Percentiles rank a stretch among this genome's conserved stretches.
Evolutionary conservation across 2,329 filamentous ascomycete species (phyloP).

Genomic region (Tolypocladium cylindrosporum): DNA sequence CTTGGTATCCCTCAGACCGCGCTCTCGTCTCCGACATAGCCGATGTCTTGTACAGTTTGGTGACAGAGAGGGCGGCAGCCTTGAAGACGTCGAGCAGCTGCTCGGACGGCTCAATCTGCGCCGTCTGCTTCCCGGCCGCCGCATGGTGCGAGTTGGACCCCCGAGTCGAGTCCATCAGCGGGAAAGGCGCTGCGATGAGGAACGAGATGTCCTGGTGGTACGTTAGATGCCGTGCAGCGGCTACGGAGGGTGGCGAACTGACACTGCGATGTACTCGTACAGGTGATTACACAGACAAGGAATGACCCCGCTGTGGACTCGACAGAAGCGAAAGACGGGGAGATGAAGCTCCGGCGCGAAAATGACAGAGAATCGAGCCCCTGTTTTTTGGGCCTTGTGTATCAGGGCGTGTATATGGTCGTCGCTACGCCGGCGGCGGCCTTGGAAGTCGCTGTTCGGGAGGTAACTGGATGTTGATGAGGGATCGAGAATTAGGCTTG

Average conservation of each 20-base stretch:
- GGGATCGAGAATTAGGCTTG: not conserved
- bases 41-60: slow-evolving; percentile 91
- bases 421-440: not conserved
- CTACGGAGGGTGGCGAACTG: not conserved
- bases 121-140: slow-evolving; percentile 17
- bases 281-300: not conserved
- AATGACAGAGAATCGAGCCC: not conserved
- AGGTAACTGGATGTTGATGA: not conserved
- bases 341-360: not conserved
- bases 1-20: slow-evolving; percentile 78
- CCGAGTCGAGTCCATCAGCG: slow-evolving; percentile 7
- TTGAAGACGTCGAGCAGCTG: slow-evolving; percentile 83
- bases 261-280: not conserved
- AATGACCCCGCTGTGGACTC: slow-evolving; percentile 3
- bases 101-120: slow-evolving; percentile 37
- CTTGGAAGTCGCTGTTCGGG: not conserved
- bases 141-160: slow-evolving; percentile 5
- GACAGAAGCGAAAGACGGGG: not conserved
- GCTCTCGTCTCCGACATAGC: slow-evolving; percentile 67
- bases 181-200: not conserved
- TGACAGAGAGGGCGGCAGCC: slow-evolving; percentile 84
- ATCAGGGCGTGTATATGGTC: not conserved
- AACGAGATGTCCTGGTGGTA: not conserved
- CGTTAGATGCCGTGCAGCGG: not conserved
- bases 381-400: not conserved